Base-by-base conservation (phyloP, 2,329 filamentous ascomycete genomes). In the Ophiocordyceps camponoti-floridani region DNA sequence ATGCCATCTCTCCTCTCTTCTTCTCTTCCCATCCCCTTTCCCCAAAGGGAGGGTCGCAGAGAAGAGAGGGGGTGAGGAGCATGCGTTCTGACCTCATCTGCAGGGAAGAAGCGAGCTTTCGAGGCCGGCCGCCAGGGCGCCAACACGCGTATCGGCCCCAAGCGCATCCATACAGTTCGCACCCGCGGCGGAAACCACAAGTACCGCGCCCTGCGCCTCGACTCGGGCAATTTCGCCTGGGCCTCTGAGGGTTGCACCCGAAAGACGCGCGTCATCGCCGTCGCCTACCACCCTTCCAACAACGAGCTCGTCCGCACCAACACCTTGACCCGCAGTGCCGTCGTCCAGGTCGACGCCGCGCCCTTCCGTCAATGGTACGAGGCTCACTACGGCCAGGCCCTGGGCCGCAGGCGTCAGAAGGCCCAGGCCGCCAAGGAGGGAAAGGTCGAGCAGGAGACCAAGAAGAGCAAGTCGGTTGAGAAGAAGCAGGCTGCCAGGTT, bases 291-390 rank as follows among this genome's bases (percentile, higher is more conserved):
- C 74, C 93, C 91, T 52, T 95, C 89, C 68, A 98, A 98, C 88
- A 98, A 98, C 86, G 91, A 98, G 76, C 80, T 98, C 60, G 88
- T 98, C 77, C 91, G 91, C 66, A 98, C 91, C 72, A 98, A 98
- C 83, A 96, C 91, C 75, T 79, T 98, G 68, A 98, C 91, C 78
- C 93, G 88, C 75, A 86, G 86, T 65, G 91, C 91, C 73, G 85
- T 98, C 63, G 85, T 98, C 68, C 91, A 98, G 78, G 75, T 98
- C 72, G 91, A 98, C 70, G 91, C 93, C 61, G 86, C 91, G 53
- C 91, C 91, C 58, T 98, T 98, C 85, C 79, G 91, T 68, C 89
- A 96, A 75, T 98, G 91, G 91, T 98, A 94, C 74, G 91, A 98
- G 81, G 86, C 91, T 58, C 91, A 98, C 83, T 98, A 98, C 79